A percentile compares a stretch with the other conserved stretches of the same genome.
These are phyloP conservation scores for Tuber brumale DNA, from an alignment of 495 filamentous ascomycete species.

Conservation along the genomic window DNA sequence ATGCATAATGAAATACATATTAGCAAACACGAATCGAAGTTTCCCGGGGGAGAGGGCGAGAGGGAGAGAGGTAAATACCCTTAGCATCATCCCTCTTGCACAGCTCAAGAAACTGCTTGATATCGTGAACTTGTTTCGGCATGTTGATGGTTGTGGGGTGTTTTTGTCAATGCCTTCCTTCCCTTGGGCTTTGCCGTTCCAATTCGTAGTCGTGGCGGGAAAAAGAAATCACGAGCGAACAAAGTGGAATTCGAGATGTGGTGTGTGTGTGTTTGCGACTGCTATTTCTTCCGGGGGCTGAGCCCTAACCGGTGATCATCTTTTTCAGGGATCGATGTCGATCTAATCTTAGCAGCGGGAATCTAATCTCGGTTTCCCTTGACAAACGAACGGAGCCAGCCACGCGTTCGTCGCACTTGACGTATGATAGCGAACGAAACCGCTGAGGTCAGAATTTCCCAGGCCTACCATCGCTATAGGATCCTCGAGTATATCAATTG, in stretches of 20 bases:
- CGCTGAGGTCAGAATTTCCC: not conserved
- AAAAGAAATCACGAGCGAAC: constrained; percentile 17
- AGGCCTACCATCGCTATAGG: not conserved
- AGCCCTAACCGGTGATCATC: not conserved
- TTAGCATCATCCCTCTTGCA: constrained; percentile 97
- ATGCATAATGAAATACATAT: constrained; percentile 9
- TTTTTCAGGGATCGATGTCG: not conserved
- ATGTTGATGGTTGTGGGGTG: constrained; percentile 53
- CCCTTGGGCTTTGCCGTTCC: not conserved
- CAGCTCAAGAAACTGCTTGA: constrained; percentile 99
- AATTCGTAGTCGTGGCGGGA: not conserved
- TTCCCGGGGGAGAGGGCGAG: not conserved
- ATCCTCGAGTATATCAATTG: not conserved
- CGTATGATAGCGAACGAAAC: not conserved
- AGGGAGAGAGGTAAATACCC: constrained; percentile 55
- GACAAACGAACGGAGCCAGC: not conserved
- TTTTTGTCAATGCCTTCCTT: constrained; percentile 29
- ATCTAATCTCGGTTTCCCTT: not conserved
- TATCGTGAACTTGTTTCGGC: constrained; percentile 96
- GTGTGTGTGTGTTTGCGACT: constrained; percentile 29
- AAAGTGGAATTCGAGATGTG: constrained; percentile 13
- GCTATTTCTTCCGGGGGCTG: not conserved
- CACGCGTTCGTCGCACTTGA: not conserved
- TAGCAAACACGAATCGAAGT: not conserved
- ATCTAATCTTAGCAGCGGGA: constrained; percentile 1